A percentile compares a stretch with the other conserved stretches of the same genome.
Conservation (phyloP, 371 early-diverging fungal species). For the Mortierella sp. region DNA sequence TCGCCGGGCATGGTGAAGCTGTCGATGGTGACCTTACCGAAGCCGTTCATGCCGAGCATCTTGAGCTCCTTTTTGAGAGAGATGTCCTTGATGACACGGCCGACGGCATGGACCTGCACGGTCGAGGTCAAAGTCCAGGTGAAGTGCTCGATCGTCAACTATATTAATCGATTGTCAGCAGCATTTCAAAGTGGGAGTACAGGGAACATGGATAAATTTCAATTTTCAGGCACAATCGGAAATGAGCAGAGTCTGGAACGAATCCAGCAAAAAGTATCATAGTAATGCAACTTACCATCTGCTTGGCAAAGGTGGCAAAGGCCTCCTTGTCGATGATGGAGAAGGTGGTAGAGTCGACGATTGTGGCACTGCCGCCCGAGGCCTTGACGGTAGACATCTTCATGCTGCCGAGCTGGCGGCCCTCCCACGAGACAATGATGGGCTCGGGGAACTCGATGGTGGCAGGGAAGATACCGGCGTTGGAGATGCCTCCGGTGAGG, state of each 20-base stretch:
- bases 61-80: constrained; percentile 66
- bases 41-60: constrained; percentile 66
- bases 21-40: constrained; percentile 65
- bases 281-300: constrained; percentile 54
- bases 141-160: constrained; percentile 57
- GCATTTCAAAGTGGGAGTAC: background rate
- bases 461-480: constrained; percentile 73
- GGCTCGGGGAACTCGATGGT: constrained; percentile 64
- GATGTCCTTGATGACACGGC: constrained; percentile 57
- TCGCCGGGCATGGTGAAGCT: constrained; percentile 70
- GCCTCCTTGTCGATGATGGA: constrained; percentile 62
- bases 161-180: background rate
- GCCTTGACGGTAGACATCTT: constrained; percentile 63
- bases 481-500: constrained; percentile 64
- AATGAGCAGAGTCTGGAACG: background rate
- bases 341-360: constrained; percentile 64
- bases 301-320: constrained; percentile 66
- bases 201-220: background rate
- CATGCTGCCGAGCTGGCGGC: constrained; percentile 64
- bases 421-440: constrained; percentile 63
- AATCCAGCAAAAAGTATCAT: constrained; percentile 26
- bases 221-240: background rate
- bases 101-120: constrained; percentile 67
- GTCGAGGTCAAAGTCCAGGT: constrained; percentile 71
- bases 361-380: constrained; percentile 63